These are phyloP conservation scores for Salix arbutifolia DNA, from an alignment of 345 rosid species.

Conservation along the genomic window DNA sequence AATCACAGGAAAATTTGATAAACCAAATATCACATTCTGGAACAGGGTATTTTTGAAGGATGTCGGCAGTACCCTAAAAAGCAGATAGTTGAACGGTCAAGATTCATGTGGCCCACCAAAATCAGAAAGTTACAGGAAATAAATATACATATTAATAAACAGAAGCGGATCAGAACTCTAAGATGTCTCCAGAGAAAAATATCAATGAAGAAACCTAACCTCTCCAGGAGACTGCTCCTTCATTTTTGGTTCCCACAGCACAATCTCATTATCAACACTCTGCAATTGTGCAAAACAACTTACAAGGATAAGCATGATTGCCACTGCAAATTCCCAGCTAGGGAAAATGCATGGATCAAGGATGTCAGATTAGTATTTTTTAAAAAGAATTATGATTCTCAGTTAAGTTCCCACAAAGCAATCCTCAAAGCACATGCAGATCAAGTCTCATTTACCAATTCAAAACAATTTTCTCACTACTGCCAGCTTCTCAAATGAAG, in stretches of 20 bases:
- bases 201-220: conserved; percentile 40
- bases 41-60: conserved; percentile 84
- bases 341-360: neutral
- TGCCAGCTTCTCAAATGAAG: conserved; percentile 1
- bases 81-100: neutral
- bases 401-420: neutral
- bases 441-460: neutral
- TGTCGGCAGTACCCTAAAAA: conserved; percentile 71
- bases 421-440: neutral
- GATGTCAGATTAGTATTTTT: neutral
- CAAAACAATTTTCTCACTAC: neutral
- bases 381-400: neutral
- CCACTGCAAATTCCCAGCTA: neutral
- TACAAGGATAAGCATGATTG: conserved; percentile 5
- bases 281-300: conserved; percentile 28
- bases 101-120: neutral
- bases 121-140: neutral
- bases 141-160: neutral
- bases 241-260: conserved; percentile 90
- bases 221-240: conserved; percentile 98
- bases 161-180: neutral
- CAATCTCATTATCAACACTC: conserved; percentile 98
- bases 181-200: neutral
- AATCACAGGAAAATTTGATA: conserved; percentile 90
- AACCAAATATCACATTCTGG: conserved; percentile 97